A percentile compares a stretch with the other conserved stretches of the same genome.
These are phyloP conservation scores for Anisogramma anomala DNA, from an alignment of 2,329 filamentous ascomycete species.

Conservation along the genomic window DNA sequence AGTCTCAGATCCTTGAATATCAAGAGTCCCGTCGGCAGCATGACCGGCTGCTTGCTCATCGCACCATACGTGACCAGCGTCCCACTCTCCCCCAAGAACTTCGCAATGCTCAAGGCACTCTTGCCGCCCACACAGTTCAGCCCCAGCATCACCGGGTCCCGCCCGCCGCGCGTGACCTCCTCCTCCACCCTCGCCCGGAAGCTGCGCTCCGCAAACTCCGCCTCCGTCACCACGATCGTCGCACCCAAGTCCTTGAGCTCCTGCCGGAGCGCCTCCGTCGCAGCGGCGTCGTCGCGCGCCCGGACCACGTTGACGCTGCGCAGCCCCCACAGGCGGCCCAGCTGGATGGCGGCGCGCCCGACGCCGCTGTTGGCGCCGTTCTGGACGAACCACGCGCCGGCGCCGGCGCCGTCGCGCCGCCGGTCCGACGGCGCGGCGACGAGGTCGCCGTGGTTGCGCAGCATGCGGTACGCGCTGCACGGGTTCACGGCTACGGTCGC, in stretches of 20 bases:
- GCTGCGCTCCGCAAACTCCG: slow-evolving; percentile 42
- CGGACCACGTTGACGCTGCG: slow-evolving; percentile 85
- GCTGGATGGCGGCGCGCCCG: slow-evolving; percentile 80
- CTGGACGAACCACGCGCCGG: slow-evolving; percentile 92
- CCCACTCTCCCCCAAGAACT: slow-evolving; percentile 55
- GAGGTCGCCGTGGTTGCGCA: slow-evolving; percentile 60
- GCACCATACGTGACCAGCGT: slow-evolving; percentile 89
- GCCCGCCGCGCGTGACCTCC: slow-evolving; percentile 58
- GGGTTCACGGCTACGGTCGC: slow-evolving; percentile 89
- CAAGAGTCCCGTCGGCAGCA: slow-evolving; percentile 67
- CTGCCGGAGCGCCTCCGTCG: slow-evolving; percentile 46
- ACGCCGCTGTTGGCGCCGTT: slow-evolving; percentile 95
- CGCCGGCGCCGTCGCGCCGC: slow-evolving; percentile 52
- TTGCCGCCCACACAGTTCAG: slow-evolving; percentile 93
- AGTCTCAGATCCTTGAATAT: slow-evolving; percentile 92
- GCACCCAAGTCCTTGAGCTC: slow-evolving; percentile 46
- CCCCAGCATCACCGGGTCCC: slow-evolving; percentile 62
- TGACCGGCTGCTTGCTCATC: slow-evolving; percentile 81
- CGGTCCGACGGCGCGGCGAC: slow-evolving; percentile 36
- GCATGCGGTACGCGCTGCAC: slow-evolving; percentile 86
- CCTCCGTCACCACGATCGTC: slow-evolving; percentile 44
- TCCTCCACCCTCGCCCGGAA: slow-evolving; percentile 48
- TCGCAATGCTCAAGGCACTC: slow-evolving; percentile 66
- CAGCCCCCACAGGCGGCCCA: slow-evolving; percentile 75
- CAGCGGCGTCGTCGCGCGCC: slow-evolving; percentile 50